These are phyloP conservation scores for Cercospora beticola DNA, from an alignment of 2,329 filamentous ascomycete species.

Conservation along the genomic window DNA sequence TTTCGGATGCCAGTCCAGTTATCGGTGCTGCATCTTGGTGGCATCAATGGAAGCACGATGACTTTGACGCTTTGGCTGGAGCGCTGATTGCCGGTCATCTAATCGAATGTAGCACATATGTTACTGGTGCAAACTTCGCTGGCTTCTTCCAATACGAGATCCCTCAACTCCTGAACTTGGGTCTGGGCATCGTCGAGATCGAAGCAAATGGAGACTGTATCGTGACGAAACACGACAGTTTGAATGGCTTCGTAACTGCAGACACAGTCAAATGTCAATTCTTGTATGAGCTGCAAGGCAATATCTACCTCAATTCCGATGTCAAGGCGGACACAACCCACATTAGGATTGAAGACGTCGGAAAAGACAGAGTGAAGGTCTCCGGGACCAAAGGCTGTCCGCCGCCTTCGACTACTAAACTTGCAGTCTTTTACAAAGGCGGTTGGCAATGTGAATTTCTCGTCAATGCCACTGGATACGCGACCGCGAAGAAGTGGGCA, in stretches of 20 bases:
- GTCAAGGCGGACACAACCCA: slow-evolving; percentile 54
- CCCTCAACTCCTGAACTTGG: slow-evolving; percentile 36
- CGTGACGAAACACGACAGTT: slow-evolving; percentile 39
- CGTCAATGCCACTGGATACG: slow-evolving; percentile 46
- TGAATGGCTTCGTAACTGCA: slow-evolving; percentile 41
- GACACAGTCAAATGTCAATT: slow-evolving; percentile 55
- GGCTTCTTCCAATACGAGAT: slow-evolving; percentile 43
- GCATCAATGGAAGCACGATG: slow-evolving; percentile 42
- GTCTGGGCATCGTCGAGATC: slow-evolving; percentile 35
- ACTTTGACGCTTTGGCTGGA: slow-evolving; percentile 41
- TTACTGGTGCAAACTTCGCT: slow-evolving; percentile 43
- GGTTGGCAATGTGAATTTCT: slow-evolving; percentile 48
- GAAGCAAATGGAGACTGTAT: slow-evolving; percentile 38
- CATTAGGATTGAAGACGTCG: slow-evolving; percentile 52
- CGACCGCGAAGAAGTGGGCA: slow-evolving; percentile 47
- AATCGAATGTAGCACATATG: slow-evolving; percentile 41
- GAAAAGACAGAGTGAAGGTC: slow-evolving; percentile 50
- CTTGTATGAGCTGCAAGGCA: slow-evolving; percentile 56
- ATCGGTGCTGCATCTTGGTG: slow-evolving; percentile 46
- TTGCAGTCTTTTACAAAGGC: slow-evolving; percentile 47
- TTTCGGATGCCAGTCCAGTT: slow-evolving; percentile 44
- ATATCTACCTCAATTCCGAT: slow-evolving; percentile 57
- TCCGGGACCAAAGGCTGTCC: slow-evolving; percentile 46
- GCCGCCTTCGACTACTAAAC: slow-evolving; percentile 53
- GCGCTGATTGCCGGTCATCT: slow-evolving; percentile 44